A percentile compares a stretch with the other conserved stretches of the same genome.
phyloP scores from a whole-genome alignment of 129 eudicot genomes.

The Ambrosia trifida region DNA sequence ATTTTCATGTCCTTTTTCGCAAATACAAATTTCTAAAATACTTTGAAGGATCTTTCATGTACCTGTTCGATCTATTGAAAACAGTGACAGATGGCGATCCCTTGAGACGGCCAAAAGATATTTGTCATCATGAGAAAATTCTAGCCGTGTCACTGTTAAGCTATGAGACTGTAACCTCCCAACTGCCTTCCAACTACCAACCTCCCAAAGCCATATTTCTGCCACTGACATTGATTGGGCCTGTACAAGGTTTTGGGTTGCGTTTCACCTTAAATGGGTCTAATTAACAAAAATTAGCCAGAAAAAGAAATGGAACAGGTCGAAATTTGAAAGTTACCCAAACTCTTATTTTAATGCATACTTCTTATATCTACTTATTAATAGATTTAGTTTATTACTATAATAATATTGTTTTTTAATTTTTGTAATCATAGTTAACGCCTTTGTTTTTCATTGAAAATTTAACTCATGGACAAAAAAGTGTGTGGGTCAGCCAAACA shows the following conservation, averaged over 20 bases:
- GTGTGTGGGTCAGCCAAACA: not conserved
- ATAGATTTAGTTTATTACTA: not conserved
- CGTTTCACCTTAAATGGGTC: not conserved
- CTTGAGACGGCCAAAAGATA: constrained; percentile 90
- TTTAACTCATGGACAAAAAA: not conserved
- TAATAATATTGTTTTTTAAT: not conserved
- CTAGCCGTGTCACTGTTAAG: constrained; percentile 96
- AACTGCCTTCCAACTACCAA: constrained; percentile 93
- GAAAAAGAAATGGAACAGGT: not conserved
- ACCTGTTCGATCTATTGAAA: constrained; percentile 67
- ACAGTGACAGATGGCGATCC: constrained; percentile 90
- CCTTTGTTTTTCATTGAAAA: not conserved
- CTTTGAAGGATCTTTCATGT: not conserved
- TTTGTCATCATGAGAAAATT: constrained; percentile 86
- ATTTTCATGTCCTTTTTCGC: not conserved
- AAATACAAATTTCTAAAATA: not conserved
- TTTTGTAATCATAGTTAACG: not conserved
- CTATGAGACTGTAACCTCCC: constrained; percentile 93
- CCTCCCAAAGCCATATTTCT: constrained; percentile 98
- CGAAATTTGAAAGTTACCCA: not conserved
- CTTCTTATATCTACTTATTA: not conserved
- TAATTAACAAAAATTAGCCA: not conserved
- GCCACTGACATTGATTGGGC: constrained; percentile 89
- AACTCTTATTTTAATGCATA: not conserved
- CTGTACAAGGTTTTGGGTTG: constrained; percentile 39